phyloP scores from a whole-genome alignment of 441 rosid species.

The Croton setiger region DNA sequence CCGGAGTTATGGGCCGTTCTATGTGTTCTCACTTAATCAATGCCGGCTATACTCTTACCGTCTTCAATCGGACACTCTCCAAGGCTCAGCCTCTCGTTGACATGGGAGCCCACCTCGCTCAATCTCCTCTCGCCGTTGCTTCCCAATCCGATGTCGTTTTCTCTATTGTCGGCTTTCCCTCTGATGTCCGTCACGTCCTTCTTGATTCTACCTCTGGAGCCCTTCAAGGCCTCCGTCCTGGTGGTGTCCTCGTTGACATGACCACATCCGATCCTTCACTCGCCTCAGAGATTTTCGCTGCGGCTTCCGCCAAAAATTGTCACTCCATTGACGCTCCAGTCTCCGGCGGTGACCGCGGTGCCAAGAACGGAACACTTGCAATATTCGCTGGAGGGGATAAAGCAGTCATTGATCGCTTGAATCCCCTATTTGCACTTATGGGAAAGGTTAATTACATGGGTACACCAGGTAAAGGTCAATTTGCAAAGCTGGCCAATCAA shows the following conservation, averaged over 20 bases:
- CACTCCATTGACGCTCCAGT: slow-evolving; percentile 76
- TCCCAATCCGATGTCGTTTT: slow-evolving; percentile 75
- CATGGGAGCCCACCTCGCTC: slow-evolving; percentile 61
- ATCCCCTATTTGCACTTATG: slow-evolving; percentile 58
- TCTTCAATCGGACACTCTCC: slow-evolving; percentile 78
- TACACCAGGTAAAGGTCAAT: slow-evolving; percentile 72
- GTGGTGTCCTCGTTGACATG: slow-evolving; percentile 84
- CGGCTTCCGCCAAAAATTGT: slow-evolving; percentile 50
- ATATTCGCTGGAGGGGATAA: slow-evolving; percentile 82
- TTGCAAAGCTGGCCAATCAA: slow-evolving; percentile 75
- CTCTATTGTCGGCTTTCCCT: slow-evolving; percentile 87
- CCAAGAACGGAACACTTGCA: slow-evolving; percentile 61
- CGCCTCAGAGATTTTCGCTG: slow-evolving; percentile 56
- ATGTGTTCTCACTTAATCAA: slow-evolving; percentile 82
- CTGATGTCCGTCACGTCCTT: slow-evolving; percentile 77
- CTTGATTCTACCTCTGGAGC: slow-evolving; percentile 69
- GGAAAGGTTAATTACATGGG: slow-evolving; percentile 88
- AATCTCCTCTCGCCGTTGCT: slow-evolving; percentile 37
- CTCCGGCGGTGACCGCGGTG: slow-evolving; percentile 82
- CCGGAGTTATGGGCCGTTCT: slow-evolving; percentile 80
- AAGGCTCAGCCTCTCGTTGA: slow-evolving; percentile 74
- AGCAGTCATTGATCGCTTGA: slow-evolving; percentile 37
- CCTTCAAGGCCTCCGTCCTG: slow-evolving; percentile 60
- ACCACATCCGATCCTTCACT: slow-evolving; percentile 91
- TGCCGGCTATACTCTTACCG: slow-evolving; percentile 82